Base-by-base conservation (phyloP, 106 monocot species). In the Dendrobium chrysotoxum region DNA sequence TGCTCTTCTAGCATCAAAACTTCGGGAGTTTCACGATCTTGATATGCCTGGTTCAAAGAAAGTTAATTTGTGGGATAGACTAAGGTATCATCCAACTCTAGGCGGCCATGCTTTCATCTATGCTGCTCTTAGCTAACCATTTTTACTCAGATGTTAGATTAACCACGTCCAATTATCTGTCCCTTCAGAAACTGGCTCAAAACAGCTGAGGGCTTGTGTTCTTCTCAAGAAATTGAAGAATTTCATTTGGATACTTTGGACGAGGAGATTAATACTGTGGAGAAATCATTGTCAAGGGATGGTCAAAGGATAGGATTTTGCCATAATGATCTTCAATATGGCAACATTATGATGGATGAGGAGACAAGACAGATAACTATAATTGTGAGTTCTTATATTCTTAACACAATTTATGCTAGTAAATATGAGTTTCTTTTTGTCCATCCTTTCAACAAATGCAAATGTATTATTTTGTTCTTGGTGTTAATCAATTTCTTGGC, bases 241-340 rank as follows among this genome's bases (percentile, higher is more conserved):
- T 92, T 93, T 82, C 50, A 54, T 21, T 86, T 96, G 75, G 86
- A 88, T 68, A 78, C 58, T 1, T 68, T 96, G 26, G 88, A 81
- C 4, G 87, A 87, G 31, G 96, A 96, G 84, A 96, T 93, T 50
- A 78, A 12, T 25, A n/a, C 28, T 57, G 70, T 93, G 78, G 88
- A 93, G 74, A 86, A 58, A 12, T 42, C 41, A 38, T 47, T 93
- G 79, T 81, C 91, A 53, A 15, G 25, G 20, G 79, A 83, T 28
- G 84, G 81, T 77, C 83, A 88, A 55, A 84, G 71, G 71, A 80
- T 92, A 50, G 96, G 96, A 15, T 96, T 96, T 80, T 96, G 96
- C 75, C 96, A 96, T 58, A 96, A 93, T 78, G 96, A 96, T 85
- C 93, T 96, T 78, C 96, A 96, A 45, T 93, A 96, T 85, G 96